phyloP scores from a whole-genome alignment of 2,329 filamentous ascomycete genomes.

The Calonectria montana region DNA sequence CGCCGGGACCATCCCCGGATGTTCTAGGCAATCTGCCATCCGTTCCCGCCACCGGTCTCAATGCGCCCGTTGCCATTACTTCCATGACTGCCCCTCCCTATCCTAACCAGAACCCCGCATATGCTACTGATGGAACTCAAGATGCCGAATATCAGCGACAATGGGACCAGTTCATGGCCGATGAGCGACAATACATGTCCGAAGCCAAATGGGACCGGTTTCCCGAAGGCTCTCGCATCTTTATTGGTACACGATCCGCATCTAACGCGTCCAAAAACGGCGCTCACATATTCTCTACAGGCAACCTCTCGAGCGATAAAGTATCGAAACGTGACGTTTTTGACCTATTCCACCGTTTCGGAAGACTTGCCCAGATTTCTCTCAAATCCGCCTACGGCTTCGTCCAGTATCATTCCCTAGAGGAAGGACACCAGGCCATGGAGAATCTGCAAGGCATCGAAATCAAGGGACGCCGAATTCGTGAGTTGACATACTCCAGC shows the following conservation, averaged over 20 bases:
- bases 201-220: constrained; percentile 87
- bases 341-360: constrained; percentile 87
- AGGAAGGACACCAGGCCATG: constrained; percentile 80
- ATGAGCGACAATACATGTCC: constrained; percentile 80
- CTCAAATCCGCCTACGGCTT: constrained; percentile 98
- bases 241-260: constrained; percentile 73
- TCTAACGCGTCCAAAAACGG: constrained; percentile 41
- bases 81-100: constrained; percentile 48
- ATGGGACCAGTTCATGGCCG: constrained; percentile 78
- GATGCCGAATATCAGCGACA: constrained; percentile 68
- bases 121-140: constrained; percentile 45
- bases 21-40: constrained; percentile 45
- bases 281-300: constrained; percentile 58
- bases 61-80: constrained; percentile 41
- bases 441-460: constrained; percentile 82
- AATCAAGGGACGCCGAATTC: constrained; percentile 91
- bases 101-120: constrained; percentile 43
- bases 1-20: constrained; percentile 48
- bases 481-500: constrained; percentile 66
- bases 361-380: constrained; percentile 91
- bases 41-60: constrained; percentile 44
- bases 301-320: constrained; percentile 91
- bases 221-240: constrained; percentile 80
- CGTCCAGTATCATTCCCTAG: constrained; percentile 86
- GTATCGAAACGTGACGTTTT: constrained; percentile 96